phyloP scores from a whole-genome alignment of 345 rosid species.

The Combretum micranthum region DNA sequence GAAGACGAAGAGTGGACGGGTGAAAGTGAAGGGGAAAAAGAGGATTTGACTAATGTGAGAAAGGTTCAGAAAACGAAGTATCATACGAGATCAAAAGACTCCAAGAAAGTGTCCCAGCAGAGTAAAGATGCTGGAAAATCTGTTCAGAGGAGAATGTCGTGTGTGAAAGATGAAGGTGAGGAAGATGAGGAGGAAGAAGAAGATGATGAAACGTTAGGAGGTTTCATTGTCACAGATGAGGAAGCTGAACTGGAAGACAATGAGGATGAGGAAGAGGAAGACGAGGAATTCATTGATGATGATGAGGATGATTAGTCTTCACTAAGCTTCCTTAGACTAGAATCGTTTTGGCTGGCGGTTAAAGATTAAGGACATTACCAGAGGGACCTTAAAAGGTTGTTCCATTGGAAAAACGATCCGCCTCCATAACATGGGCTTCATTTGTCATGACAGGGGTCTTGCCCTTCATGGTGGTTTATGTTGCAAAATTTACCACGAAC shows the following conservation, averaged over 20 bases:
- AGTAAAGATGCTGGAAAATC: conserved; percentile 6
- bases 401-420: too few relatives aligned
- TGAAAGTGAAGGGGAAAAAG: conserved; percentile 54
- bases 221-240: conserved; percentile 59
- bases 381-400: too few relatives aligned
- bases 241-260: conserved; percentile 24
- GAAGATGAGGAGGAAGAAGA: conserved; percentile 32
- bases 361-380: too few relatives aligned
- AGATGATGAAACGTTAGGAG: conserved; percentile 64
- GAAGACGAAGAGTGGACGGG: conserved; percentile 50
- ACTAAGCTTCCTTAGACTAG: too few relatives aligned
- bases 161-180: conserved; percentile 8
- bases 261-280: conserved; percentile 32
- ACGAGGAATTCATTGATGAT: conserved; percentile 14
- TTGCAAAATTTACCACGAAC: too few relatives aligned
- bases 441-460: too few relatives aligned
- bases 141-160: conserved; percentile 8
- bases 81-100: conserved; percentile 50
- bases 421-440: too few relatives aligned
- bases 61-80: conserved; percentile 25
- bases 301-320: conserved; percentile 10
- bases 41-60: conserved; percentile 18
- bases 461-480: too few relatives aligned
- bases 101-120: conserved; percentile 12
- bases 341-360: too few relatives aligned